These are phyloP conservation scores for Cercophora scortea DNA, from an alignment of 495 filamentous ascomycete species.

Conservation along the genomic window DNA sequence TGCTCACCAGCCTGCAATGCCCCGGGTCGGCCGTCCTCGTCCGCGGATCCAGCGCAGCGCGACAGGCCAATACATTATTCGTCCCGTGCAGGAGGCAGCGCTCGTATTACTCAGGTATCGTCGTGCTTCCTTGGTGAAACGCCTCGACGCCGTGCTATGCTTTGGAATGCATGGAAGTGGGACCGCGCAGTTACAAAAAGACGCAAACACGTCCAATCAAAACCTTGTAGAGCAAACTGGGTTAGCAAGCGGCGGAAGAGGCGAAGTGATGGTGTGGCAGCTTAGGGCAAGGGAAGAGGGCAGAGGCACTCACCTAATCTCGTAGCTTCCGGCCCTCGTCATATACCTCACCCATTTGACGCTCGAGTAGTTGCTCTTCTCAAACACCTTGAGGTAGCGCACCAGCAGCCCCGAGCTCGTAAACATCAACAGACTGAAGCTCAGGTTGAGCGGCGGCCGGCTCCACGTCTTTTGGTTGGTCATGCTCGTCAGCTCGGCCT, in stretches of 20 bases:
- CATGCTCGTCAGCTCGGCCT: slow-evolving; percentile 84
- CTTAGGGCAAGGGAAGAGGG: neutral
- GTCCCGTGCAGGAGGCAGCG: too few species aligned
- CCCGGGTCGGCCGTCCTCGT: too few species aligned
- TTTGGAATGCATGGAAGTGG: slow-evolving; percentile 1
- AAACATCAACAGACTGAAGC: slow-evolving; percentile 95
- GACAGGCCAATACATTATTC: too few species aligned
- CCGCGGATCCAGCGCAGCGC: too few species aligned
- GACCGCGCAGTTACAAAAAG: neutral
- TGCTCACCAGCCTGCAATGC: too few species aligned
- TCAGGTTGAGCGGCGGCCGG: slow-evolving; percentile 83
- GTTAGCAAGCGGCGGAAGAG: neutral
- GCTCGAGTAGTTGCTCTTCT: slow-evolving; percentile 97
- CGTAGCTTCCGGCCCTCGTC: slow-evolving; percentile 85
- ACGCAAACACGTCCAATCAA: slow-evolving; percentile 3
- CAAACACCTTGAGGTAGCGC: slow-evolving; percentile 96
- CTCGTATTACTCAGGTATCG: neutral
- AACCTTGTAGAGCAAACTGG: slow-evolving; percentile 1
- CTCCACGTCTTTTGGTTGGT: slow-evolving; percentile 98
- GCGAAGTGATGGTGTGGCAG: neutral
- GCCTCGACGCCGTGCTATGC: slow-evolving; percentile 12
- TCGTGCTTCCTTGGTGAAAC: slow-evolving; percentile 2
- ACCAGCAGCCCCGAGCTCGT: slow-evolving; percentile 89
- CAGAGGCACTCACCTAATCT: slow-evolving; percentile 50
- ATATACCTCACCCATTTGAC: slow-evolving; percentile 99